A percentile compares a stretch with the other conserved stretches of the same genome.
Evolutionary conservation across 768 basidiomycete species (phyloP).

Genomic region (Phaffia tasmanica): DNA sequence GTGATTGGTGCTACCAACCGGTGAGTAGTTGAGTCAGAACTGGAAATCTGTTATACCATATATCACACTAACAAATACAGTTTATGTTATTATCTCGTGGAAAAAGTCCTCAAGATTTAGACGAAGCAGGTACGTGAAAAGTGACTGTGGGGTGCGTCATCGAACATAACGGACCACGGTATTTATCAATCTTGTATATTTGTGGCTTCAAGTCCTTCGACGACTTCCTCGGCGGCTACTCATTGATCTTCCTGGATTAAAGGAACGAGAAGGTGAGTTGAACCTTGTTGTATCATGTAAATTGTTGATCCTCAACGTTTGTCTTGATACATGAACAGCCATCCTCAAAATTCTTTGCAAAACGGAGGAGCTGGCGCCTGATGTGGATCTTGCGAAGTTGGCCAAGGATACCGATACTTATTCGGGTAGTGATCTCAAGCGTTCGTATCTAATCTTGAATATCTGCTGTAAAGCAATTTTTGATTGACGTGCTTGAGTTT

Average conservation of each 20-base stretch:
- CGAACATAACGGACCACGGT: no score
- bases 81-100: not conserved
- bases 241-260: constrained; percentile 77
- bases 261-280: constrained; percentile 64
- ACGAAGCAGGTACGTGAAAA: constrained; percentile 49
- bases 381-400: constrained; percentile 52
- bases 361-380: constrained; percentile 59
- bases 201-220: constrained; percentile 51
- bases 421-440: constrained; percentile 90
- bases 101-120: constrained; percentile 31
- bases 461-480: not conserved
- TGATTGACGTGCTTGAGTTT: constrained; percentile 12
- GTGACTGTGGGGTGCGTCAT: not conserved
- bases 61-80: not conserved
- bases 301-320: not conserved
- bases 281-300: not conserved
- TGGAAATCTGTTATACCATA: constrained; percentile 13
- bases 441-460: constrained; percentile 43
- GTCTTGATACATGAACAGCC: constrained; percentile 42
- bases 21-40: constrained; percentile 26
- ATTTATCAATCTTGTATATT: not conserved
- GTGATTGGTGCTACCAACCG: constrained; percentile 91
- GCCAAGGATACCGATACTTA: constrained; percentile 70
- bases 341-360: constrained; percentile 77
- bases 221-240: constrained; percentile 74